phyloP scores from a whole-genome alignment of 2,329 filamentous ascomycete species.

The Penicillium concentricum region DNA sequence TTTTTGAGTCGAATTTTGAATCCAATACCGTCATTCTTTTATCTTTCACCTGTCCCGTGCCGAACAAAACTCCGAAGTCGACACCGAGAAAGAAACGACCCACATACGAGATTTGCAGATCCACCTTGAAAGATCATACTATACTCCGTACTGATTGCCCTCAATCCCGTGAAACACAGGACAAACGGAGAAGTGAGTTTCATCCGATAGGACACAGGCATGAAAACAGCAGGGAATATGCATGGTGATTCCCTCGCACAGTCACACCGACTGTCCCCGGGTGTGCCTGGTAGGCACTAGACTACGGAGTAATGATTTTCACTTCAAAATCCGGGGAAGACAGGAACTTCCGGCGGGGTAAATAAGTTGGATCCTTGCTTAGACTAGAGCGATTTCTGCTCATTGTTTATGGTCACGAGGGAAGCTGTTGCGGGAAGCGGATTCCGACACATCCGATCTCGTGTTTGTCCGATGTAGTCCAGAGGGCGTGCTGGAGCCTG shows the following conservation, averaged over 20 bases:
- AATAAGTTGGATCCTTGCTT: background rate
- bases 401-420: background rate
- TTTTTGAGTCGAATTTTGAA: background rate
- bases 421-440: slow-evolving; percentile 8
- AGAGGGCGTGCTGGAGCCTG: background rate
- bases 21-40: background rate
- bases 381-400: background rate
- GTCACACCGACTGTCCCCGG: background rate
- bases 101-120: slow-evolving; percentile 2
- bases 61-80: background rate
- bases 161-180: no score
- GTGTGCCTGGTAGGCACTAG: background rate
- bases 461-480: background rate
- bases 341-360: background rate
- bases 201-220: background rate
- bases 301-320: background rate
- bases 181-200: no score
- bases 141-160: no score
- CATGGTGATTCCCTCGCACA: background rate
- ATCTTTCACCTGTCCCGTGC: background rate
- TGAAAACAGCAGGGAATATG: background rate
- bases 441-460: slow-evolving; percentile 11
- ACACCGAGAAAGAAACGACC: background rate
- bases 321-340: slow-evolving; percentile 3
- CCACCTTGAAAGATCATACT: background rate